These are phyloP conservation scores for Ulmus americana DNA, from an alignment of 331 rosid genomes.

Conservation along the genomic window DNA sequence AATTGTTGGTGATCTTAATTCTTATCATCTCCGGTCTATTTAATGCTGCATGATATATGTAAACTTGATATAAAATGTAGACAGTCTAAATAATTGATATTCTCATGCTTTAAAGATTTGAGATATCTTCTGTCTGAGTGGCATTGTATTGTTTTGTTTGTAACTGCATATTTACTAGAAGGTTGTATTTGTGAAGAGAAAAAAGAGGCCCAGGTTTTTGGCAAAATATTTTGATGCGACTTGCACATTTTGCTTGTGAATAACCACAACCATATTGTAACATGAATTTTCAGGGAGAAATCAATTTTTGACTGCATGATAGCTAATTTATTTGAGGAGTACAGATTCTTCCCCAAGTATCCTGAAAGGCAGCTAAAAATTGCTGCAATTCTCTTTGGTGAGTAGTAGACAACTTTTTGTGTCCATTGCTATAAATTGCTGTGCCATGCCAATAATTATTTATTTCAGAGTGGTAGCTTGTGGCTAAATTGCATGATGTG, in stretches of 20 bases:
- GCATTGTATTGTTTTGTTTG: neutral
- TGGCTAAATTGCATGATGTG: too few relatives aligned
- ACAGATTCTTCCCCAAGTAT: slow-evolving; percentile 85
- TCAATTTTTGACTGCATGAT: slow-evolving; percentile 84
- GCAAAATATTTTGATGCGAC: slow-evolving; percentile 8
- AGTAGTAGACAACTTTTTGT: slow-evolving; percentile 24
- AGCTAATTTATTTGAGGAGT: slow-evolving; percentile 89
- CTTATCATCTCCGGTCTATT: too few relatives aligned
- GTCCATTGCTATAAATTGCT: neutral
- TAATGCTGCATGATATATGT: too few relatives aligned
- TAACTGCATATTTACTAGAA: neutral
- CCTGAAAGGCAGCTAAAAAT: slow-evolving; percentile 92
- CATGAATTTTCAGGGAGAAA: slow-evolving; percentile 61
- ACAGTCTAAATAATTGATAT: too few relatives aligned
- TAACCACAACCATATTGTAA: slow-evolving; percentile 12
- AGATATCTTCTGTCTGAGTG: neutral
- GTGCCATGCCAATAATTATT: too few relatives aligned
- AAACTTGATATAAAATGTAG: too few relatives aligned
- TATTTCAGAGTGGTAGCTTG: too few relatives aligned
- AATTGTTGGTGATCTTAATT: too few relatives aligned
- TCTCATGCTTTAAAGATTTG: too few relatives aligned
- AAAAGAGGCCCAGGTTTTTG: neutral
- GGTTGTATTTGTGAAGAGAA: neutral
- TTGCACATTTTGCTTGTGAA: slow-evolving; percentile 10
- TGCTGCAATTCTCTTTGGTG: slow-evolving; percentile 91